Percentiles rank a stretch among this genome's conserved stretches.
phyloP scores from a whole-genome alignment of 495 filamentous ascomycete genomes.

The Hypoxylon subgilvum region DNA sequence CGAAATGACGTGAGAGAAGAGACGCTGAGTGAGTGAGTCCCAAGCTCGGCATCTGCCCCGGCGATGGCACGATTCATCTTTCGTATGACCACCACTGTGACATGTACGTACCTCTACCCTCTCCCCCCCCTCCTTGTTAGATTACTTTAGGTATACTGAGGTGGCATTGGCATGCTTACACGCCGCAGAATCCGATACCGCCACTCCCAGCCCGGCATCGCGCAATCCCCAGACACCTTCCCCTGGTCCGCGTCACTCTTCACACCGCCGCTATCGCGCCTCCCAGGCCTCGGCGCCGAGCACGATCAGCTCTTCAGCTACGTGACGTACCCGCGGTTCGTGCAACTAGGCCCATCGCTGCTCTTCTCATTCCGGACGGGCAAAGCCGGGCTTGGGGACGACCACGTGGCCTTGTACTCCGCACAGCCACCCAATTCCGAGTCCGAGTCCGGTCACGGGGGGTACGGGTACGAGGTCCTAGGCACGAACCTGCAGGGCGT shows the following conservation, averaged over 20 bases:
- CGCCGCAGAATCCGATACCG: conserved; percentile 49
- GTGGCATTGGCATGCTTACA: conserved; percentile 16
- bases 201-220: conserved; percentile 44
- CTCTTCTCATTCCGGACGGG: conserved; percentile 56
- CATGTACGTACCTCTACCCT: conserved; percentile 28
- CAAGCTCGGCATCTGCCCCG: conserved; percentile 52
- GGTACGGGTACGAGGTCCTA: conserved; percentile 38
- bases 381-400: conserved; percentile 56
- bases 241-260: conserved; percentile 50
- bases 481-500: conserved; percentile 52
- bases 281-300: conserved; percentile 47
- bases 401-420: conserved; percentile 51
- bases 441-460: background rate
- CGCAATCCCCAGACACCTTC: conserved; percentile 43
- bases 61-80: conserved; percentile 57
- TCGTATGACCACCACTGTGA: conserved; percentile 56
- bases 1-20: background rate
- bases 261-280: conserved; percentile 42
- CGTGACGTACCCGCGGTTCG: conserved; percentile 59
- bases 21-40: conserved; percentile 15
- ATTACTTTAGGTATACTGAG: too few species aligned
- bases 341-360: conserved; percentile 37
- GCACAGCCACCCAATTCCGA: background rate
- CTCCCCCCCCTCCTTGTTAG: too few species aligned
- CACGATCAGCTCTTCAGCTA: conserved; percentile 43